Evolutionary conservation across 139 green algal species (phyloP), one percentile per base, ranked within the genome.

Genomic region (Dunaliella sp.): DNA sequence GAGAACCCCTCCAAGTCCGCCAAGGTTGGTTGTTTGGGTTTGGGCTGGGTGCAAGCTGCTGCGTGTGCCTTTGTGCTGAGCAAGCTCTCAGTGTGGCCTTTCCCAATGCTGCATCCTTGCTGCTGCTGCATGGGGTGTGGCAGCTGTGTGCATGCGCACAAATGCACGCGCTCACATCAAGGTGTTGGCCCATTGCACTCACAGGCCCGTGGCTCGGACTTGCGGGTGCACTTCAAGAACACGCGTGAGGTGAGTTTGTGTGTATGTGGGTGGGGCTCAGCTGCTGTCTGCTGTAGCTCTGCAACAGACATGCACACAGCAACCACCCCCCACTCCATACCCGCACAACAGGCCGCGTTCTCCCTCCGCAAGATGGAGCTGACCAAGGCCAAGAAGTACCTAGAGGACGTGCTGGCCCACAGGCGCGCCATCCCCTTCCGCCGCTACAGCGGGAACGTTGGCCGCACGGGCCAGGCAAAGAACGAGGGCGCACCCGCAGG

Each of bases 141-240:
- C n/a, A n/a, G n/a, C n/a, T n/a, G n/a, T n/a, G n/a, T n/a, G n/a
- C n/a, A n/a, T n/a, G n/a, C n/a, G n/a, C n/a, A n/a, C n/a, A n/a
- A n/a, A n/a, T n/a, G n/a, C n/a, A 32, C 57, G 16, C 26, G 28
- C 28, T 21, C 48, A 84, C 16, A 73, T 1, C 3, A 65, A 75
- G 36, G 73, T 65, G 28, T 83, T 30, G 12, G 3, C 1, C 72
- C 33, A n/a, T 2, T 26, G 1, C 79, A 31, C 37, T 38, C 82
- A 36, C 89, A 98, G 95, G 97, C 97, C 48, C 90, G 91, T 25
- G 97, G 96, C 75, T 96, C 92, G 36, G 94, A 99, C 92, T 90
- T 99, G 84, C 96, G 96, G 87, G 93, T 98, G 75, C 96, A 98
- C 92, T 98, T 98, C 92, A 99, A 99, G 93, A 99, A 99, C 95